These are phyloP conservation scores for Discostella stelligeroides DNA, from an alignment of 108 stramenopile genomes.

Conservation along the genomic window DNA sequence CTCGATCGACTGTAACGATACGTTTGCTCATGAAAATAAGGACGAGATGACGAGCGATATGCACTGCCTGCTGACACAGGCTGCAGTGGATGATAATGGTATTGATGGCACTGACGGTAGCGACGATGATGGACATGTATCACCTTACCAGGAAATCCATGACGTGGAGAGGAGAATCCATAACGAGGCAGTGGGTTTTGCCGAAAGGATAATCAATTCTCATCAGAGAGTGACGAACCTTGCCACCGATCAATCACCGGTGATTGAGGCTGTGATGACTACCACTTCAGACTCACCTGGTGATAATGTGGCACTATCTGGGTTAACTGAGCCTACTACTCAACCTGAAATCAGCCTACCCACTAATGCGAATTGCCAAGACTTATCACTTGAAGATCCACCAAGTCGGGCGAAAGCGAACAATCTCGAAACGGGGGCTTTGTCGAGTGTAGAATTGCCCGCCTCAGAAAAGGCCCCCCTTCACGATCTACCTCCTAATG, in stretches of 20 bases:
- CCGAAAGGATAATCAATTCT: neutral
- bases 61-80: conserved; percentile 1
- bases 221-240: neutral
- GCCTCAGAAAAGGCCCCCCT: neutral
- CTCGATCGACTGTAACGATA: neutral
- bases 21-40: neutral
- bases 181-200: neutral
- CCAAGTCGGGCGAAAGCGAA: neutral
- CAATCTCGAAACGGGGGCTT: neutral
- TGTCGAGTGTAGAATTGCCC: neutral
- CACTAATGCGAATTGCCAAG: too few relatives aligned
- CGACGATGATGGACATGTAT: neutral
- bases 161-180: neutral
- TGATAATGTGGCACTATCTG: neutral
- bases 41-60: too few relatives aligned
- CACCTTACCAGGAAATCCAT: neutral
- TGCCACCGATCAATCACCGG: neutral
- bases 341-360: neutral
- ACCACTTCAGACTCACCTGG: neutral
- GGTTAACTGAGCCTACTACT: conserved; percentile 9
- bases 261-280: neutral
- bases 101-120: conserved; percentile 1
- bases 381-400: neutral
- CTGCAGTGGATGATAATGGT: neutral
- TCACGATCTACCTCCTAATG: neutral